phyloP scores from a whole-genome alignment of 352 stramenopile species.

The Globisporangium splendens region DNA sequence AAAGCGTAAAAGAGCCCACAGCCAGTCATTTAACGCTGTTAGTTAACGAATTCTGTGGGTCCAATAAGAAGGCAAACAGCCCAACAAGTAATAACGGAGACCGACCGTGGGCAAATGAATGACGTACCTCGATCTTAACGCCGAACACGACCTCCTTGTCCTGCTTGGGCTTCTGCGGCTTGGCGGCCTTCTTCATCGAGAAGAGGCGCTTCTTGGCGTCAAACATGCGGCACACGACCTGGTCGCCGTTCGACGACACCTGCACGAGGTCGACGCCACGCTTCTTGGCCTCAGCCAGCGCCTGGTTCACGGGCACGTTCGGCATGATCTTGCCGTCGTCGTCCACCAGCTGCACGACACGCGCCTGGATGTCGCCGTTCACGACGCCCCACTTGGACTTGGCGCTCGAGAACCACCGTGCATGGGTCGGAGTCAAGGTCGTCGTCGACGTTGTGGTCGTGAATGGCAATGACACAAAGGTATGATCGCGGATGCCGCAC shows the following conservation, averaged over 20 bases:
- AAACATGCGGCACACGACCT: constrained; percentile 61
- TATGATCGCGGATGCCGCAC: background rate
- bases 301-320: constrained; percentile 47
- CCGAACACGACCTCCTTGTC: constrained; percentile 74
- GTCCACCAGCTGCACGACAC: constrained; percentile 47
- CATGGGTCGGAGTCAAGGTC: background rate
- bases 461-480: background rate
- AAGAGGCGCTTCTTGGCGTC: constrained; percentile 76
- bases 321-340: constrained; percentile 46
- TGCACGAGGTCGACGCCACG: constrained; percentile 73
- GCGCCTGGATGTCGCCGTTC: constrained; percentile 61
- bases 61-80: too few relatives aligned
- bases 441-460: background rate
- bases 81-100: too few relatives aligned
- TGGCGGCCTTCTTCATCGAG: constrained; percentile 59
- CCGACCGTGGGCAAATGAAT: background rate
- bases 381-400: constrained; percentile 45
- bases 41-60: background rate
- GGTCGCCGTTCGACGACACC: constrained; percentile 39
- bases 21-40: background rate
- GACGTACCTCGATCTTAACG: constrained; percentile 62
- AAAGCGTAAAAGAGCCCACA: background rate
- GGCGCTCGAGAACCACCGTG: constrained; percentile 22
- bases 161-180: constrained; percentile 59
- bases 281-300: constrained; percentile 42